Evolutionary conservation across 169 alveolate species (phyloP), one percentile per base, ranked within the genome.

Genomic region (Eimeria zaria): DNA sequence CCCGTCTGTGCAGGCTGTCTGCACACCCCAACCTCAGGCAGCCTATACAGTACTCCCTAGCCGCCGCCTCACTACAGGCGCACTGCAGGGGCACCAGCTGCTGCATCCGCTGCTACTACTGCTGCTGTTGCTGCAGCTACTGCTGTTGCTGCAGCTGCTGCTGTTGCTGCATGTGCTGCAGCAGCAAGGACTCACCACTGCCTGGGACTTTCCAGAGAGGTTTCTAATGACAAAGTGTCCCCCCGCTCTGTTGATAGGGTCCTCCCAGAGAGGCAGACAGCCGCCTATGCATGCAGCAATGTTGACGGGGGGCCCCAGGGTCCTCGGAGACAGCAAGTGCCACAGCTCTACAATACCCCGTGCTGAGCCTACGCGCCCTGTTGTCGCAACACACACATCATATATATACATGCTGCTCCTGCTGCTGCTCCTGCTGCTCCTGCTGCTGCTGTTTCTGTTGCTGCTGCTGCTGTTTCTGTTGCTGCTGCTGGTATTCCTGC

Each of bases 261-360:
- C 92, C 55, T 84, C 92, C 92, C 92, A 84, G 62, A 84, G 92
- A n/a, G 92, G 92, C 46, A 69, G 24, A 62, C 92, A 84, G 92
- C 92, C 92, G 20, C 92, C 92, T 2, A 84, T 62, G 22, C 53
- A 53, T 7, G 69, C 92, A 18, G 92, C 92, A 9, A 84, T 20
- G n/a, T 84, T 84, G 22, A 84, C 92, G 18, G 92, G 92, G 69
- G 92, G 92, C 78, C 80, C 76, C 78, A 84, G 58, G 16, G 92
- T 80, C 58, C 55, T 60, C 8, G 46, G 33, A 8, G 92, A 14
- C 60, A 84, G 80, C 58, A 84, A 41, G 20, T 22, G n/a, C 74
- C 74, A 84, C 92, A 84, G 20, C 41, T 84, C 71, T n/a, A 33
- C 24, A 39, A 58, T 39, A 8, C 78, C 92, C 41, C 92, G 53